Evolutionary conservation across 768 basidiomycete species (phyloP), one percentile per base, ranked within the genome.

Genomic region (Cystofilobasidium ferigula): DNA sequence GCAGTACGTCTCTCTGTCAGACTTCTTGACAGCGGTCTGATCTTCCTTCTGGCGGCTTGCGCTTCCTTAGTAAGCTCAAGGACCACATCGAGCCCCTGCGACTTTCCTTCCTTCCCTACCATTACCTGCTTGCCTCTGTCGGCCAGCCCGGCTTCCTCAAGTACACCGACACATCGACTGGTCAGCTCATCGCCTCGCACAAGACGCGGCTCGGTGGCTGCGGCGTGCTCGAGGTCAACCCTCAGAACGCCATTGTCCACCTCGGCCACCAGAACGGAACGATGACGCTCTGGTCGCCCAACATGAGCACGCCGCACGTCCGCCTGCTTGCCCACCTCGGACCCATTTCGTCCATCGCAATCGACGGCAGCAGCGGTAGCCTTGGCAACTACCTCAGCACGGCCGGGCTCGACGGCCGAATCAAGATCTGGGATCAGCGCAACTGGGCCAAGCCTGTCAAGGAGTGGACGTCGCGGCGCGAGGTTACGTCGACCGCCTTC

Each of bases 271-370:
- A 89, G 72, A 97, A 97, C 72, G 94, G 94, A 18, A 86, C 85
- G 30, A 87, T 97, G n/a, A 92, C 92, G 0, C 80, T 98, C 2
- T 97, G 93, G 92, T 94, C 93, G 9, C 95, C 95, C 0, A 95
- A 94, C 73, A 81, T 95, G 4, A 84, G 89, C 0, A 86, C 89
- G 67, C 88, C 94, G 0, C 91, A 89, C 1, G 89, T 98, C 38
- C 90, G 88, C 69, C 82, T 97, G 0, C 82, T 95, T 9, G 87
- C 94, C 0, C 95, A 98, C 73, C 78, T 89, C 0, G 92, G 93
- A 0, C 91, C 93, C 0, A 84, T 97, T 3, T 81, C 83, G 2
- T 83, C 86, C 35, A 80, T 94, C 22, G 82, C 85, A 30, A 82
- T 95, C 6, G 94, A 98, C 75, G 86, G 87, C 10, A 72, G 71